Percentiles rank a stretch among this genome's conserved stretches.
Conservation (phyloP, 345 rosid genomes). For the Geranium rotundifolium region DNA sequence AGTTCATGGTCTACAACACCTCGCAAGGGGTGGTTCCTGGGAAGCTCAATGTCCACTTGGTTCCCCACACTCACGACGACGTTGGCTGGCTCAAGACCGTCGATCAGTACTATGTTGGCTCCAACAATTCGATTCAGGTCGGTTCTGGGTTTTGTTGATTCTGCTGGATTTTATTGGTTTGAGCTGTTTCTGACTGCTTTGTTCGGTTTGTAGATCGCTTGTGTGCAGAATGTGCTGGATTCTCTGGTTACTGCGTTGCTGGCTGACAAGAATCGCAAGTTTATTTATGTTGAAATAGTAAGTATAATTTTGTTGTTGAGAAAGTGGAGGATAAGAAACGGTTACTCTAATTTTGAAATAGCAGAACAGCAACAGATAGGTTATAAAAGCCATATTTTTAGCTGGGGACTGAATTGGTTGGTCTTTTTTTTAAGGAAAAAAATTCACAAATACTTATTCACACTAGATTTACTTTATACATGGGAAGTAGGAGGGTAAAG, state of each 20-base stretch:
- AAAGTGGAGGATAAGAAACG: neutral
- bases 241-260: conserved; percentile 73
- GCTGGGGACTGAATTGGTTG: too few relatives aligned
- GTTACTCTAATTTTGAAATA: neutral
- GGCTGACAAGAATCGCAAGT: conserved; percentile 84
- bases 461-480: too few relatives aligned
- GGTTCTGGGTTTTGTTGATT: neutral
- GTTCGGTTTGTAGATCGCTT: conserved; percentile 51
- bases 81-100: conserved; percentile 98
- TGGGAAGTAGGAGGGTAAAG: too few relatives aligned
- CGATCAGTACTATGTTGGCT: conserved; percentile 98
- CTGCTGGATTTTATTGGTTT: neutral
- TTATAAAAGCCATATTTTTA: too few relatives aligned
- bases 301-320: conserved; percentile 9
- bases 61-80: conserved; percentile 89
- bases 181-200: neutral
- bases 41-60: conserved; percentile 91
- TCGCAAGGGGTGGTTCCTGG: conserved; percentile 59
- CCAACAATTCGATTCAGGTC: conserved; percentile 96
- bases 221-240: conserved; percentile 90
- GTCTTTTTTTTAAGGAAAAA: too few relatives aligned
- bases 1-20: conserved; percentile 75
- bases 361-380: neutral
- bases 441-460: too few relatives aligned
- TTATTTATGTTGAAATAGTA: conserved; percentile 78